Evolutionary conservation across 192 early-diverging fungal genomes (phyloP).

Genomic region (Dimargaris verticillata): DNA sequence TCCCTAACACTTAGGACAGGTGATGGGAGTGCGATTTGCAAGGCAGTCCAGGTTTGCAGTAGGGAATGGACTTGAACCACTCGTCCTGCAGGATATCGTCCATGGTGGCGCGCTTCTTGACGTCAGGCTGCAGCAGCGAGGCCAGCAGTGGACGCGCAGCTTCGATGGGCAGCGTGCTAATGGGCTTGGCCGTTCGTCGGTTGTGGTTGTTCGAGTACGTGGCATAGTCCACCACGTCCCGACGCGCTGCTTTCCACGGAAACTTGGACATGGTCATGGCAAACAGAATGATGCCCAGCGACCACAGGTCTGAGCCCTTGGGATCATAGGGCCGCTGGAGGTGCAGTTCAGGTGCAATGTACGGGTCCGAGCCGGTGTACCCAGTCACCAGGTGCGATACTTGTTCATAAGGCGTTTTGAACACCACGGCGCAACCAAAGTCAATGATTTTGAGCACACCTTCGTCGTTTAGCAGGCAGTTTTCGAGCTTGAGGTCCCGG

Average conservation of each 20-base stretch:
- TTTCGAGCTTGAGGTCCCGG: constrained; percentile 82
- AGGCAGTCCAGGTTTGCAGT: constrained; percentile 14
- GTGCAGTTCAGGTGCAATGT: constrained; percentile 85
- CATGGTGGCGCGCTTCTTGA: constrained; percentile 38
- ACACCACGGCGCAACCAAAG: constrained; percentile 85
- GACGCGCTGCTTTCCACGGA: constrained; percentile 42
- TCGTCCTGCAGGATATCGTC: constrained; percentile 45
- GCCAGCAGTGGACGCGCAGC: constrained; percentile 40
- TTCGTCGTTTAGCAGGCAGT: constrained; percentile 56
- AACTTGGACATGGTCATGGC: constrained; percentile 54
- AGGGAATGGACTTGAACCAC: constrained; percentile 62
- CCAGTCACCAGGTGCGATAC: constrained; percentile 39
- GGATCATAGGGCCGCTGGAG: constrained; percentile 56
- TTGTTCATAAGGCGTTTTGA: constrained; percentile 44
- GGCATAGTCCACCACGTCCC: constrained; percentile 31
- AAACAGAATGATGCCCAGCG: constrained; percentile 71
- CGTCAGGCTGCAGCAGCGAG: constrained; percentile 45
- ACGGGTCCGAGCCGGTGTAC: constrained; percentile 79
- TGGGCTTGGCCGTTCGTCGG: too few species aligned
- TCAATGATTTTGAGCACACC: constrained; percentile 87
- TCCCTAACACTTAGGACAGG: constrained; percentile 16
- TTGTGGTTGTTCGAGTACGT: constrained; percentile 34
- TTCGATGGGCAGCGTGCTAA: constrained; percentile 38
- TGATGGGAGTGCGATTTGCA: constrained; percentile 10
- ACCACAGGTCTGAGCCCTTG: constrained; percentile 76